These are phyloP conservation scores for Phialocephala subalpina DNA, from an alignment of 2,329 filamentous ascomycete species.

Conservation along the genomic window DNA sequence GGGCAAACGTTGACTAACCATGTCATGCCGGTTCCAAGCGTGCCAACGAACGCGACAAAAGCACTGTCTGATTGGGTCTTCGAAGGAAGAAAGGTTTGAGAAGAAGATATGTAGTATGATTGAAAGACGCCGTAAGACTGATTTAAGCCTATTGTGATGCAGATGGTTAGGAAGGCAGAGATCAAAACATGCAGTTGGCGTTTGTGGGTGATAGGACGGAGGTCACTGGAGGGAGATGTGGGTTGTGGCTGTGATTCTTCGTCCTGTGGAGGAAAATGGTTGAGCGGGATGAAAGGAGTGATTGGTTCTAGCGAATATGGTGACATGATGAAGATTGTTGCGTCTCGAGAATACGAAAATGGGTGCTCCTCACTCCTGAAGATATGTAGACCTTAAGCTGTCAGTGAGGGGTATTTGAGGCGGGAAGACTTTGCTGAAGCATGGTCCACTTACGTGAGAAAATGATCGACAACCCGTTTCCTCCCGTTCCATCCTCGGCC, in stretches of 20 bases:
- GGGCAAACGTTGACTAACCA: conserved; percentile 45
- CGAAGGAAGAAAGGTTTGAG: conserved; percentile 49
- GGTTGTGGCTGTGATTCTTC: conserved; percentile 8
- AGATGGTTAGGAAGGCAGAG: conserved; percentile 18
- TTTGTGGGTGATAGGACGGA: conserved; percentile 37
- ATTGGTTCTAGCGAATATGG: background rate
- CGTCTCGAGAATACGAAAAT: background rate
- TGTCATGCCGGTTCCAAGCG: conserved; percentile 55
- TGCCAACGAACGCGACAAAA: conserved; percentile 57
- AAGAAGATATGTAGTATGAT: conserved; percentile 54
- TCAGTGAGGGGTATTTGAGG: background rate
- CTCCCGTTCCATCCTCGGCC: conserved; percentile 15
- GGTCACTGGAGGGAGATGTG: conserved; percentile 10
- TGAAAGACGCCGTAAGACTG: conserved; percentile 59
- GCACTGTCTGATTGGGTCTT: conserved; percentile 48
- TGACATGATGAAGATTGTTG: background rate
- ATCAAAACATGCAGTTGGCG: conserved; percentile 52
- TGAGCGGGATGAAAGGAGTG: background rate
- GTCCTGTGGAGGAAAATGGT: conserved; percentile 4
- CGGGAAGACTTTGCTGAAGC: background rate
- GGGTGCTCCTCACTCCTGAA: background rate
- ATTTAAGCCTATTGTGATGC: conserved; percentile 52
- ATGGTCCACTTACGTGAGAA: conserved; percentile 10
- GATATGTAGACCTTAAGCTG: background rate
- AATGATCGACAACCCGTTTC: conserved; percentile 18